A percentile compares a stretch with the other conserved stretches of the same genome.
These are phyloP conservation scores for Penicillium verrucosum DNA, from an alignment of 2,329 filamentous ascomycete species.

Conservation along the genomic window DNA sequence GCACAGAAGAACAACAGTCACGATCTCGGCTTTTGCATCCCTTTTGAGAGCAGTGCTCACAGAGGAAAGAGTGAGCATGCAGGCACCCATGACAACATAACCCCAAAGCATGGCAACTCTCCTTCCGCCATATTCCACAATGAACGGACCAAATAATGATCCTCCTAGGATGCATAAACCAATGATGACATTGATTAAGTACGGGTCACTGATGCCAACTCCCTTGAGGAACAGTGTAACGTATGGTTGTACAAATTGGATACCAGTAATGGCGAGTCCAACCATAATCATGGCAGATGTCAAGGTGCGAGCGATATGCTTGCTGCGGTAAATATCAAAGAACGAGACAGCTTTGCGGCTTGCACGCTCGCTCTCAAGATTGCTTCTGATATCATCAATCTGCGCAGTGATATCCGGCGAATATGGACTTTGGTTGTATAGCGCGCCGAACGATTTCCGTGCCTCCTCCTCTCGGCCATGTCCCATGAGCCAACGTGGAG, in stretches of 20 bases:
- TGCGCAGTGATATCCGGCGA: slow-evolving; percentile 23
- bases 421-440: slow-evolving; percentile 21
- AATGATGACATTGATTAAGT: slow-evolving; percentile 19
- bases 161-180: slow-evolving; percentile 16
- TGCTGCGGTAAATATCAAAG: slow-evolving; percentile 24
- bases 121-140: slow-evolving; percentile 23
- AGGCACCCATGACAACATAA: slow-evolving; percentile 19
- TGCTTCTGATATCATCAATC: slow-evolving; percentile 23
- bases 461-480: slow-evolving; percentile 23
- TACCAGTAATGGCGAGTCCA: slow-evolving; percentile 25
- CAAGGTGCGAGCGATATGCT: slow-evolving; percentile 22
- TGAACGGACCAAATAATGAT: slow-evolving; percentile 11
- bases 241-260: slow-evolving; percentile 19
- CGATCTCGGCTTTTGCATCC: slow-evolving; percentile 8
- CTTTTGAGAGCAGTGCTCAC: slow-evolving; percentile 17
- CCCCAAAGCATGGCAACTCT: slow-evolving; percentile 18
- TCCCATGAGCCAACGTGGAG: slow-evolving; percentile 26
- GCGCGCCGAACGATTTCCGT: slow-evolving; percentile 18
- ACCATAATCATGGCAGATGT: slow-evolving; percentile 26
- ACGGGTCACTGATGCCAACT: slow-evolving; percentile 20
- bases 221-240: slow-evolving; percentile 16
- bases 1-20: slow-evolving; percentile 22
- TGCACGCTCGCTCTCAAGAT: slow-evolving; percentile 25
- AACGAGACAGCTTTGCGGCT: slow-evolving; percentile 13
- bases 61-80: slow-evolving; percentile 22